These are phyloP conservation scores for Phytopythium ostracodes DNA, from an alignment of 352 stramenopile genomes.

Conservation along the genomic window DNA sequence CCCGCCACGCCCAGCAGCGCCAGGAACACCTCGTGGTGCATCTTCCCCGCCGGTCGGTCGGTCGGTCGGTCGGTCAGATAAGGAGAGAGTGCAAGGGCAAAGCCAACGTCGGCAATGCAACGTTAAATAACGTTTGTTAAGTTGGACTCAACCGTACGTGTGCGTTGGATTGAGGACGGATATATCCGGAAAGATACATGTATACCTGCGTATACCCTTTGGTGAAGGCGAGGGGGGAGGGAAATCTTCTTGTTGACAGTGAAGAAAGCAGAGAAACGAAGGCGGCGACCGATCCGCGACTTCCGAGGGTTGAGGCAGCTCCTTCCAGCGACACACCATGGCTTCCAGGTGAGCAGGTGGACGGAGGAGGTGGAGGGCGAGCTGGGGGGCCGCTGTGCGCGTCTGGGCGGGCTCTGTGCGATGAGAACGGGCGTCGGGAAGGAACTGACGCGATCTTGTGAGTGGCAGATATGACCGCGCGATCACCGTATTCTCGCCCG, in stretches of 20 bases:
- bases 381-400: background rate
- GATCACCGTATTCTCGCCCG: constrained; percentile 99
- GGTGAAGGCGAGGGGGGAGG: too few relatives aligned
- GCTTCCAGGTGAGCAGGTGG: constrained; percentile 6
- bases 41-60: constrained; percentile 13
- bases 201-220: too few relatives aligned
- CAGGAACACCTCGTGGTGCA: constrained; percentile 81
- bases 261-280: background rate
- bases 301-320: background rate
- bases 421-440: background rate
- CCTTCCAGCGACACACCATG: constrained; percentile 1
- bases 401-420: background rate
- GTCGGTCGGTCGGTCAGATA: too few relatives aligned
- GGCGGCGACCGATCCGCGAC: background rate
- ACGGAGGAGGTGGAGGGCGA: background rate
- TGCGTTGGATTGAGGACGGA: too few relatives aligned
- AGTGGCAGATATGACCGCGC: constrained; percentile 96
- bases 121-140: background rate
- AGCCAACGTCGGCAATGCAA: background rate
- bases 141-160: too few relatives aligned
- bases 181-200: too few relatives aligned
- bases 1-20: constrained; percentile 62
- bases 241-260: background rate
- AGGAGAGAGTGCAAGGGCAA: background rate
- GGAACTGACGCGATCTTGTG: background rate